These are phyloP conservation scores for Xylariaceae sp. DNA, from an alignment of 2,329 filamentous ascomycete species.

Conservation along the genomic window DNA sequence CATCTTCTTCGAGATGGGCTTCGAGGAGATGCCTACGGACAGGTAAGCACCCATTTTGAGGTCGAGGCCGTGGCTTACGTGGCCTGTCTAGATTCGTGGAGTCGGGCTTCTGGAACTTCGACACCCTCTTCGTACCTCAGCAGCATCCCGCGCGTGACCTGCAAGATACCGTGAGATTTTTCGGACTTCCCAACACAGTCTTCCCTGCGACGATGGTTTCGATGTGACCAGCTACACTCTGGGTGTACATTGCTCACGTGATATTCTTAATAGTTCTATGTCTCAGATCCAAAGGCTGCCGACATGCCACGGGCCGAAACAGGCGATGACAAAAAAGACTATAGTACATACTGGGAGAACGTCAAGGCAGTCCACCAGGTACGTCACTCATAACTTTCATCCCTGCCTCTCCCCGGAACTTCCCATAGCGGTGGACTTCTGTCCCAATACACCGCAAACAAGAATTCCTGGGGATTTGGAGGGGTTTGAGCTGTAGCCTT, in stretches of 20 bases:
- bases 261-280: constrained; percentile 83
- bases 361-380: constrained; percentile 75
- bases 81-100: constrained; percentile 50
- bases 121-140: constrained; percentile 86
- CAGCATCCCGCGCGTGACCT: constrained; percentile 96
- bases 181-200: too few species aligned
- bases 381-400: neutral
- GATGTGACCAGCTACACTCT: too few species aligned
- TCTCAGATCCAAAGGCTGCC: constrained; percentile 75
- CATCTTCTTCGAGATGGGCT: constrained; percentile 99
- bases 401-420: too few species aligned
- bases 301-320: constrained; percentile 56
- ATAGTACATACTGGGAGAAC: constrained; percentile 81
- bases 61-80: neutral
- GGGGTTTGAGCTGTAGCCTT: too few species aligned
- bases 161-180: constrained; percentile 65
- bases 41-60: constrained; percentile 2
- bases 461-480: too few species aligned
- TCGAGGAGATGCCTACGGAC: constrained; percentile 89
- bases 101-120: constrained; percentile 97
- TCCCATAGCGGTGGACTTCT: too few species aligned
- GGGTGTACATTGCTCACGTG: too few species aligned
- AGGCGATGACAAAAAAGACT: constrained; percentile 55
- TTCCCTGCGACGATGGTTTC: too few species aligned
- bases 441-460: too few species aligned